A percentile compares a stretch with the other conserved stretches of the same genome.
phyloP scores from a whole-genome alignment of 495 filamentous ascomycete species.

The Hypoxylon trugodes region DNA sequence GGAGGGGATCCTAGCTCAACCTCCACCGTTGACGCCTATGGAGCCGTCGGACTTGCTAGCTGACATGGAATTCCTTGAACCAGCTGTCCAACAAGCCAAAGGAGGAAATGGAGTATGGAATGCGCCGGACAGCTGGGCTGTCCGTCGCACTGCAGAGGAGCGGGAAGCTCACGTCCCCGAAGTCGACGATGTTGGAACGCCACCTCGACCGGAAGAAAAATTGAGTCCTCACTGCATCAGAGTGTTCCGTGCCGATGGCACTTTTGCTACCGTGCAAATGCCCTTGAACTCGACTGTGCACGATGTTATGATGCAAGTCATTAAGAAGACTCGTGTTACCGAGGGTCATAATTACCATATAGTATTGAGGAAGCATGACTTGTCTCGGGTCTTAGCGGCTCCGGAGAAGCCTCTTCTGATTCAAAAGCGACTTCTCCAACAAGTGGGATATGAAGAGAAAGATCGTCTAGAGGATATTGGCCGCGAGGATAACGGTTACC shows the following conservation, averaged over 20 bases:
- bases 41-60: slow-evolving; percentile 64
- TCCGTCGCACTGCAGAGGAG: slow-evolving; percentile 74
- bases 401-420: slow-evolving; percentile 87
- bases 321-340: slow-evolving; percentile 89
- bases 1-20: slow-evolving; percentile 79
- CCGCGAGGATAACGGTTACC: slow-evolving; percentile 96
- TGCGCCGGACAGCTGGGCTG: slow-evolving; percentile 93
- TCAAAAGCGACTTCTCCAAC: slow-evolving; percentile 90
- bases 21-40: slow-evolving; percentile 69
- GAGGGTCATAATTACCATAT: slow-evolving; percentile 95
- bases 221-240: slow-evolving; percentile 83
- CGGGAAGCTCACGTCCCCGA: slow-evolving; percentile 51
- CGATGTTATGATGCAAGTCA: slow-evolving; percentile 83
- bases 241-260: slow-evolving; percentile 92
- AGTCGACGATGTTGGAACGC: slow-evolving; percentile 69
- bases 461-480: slow-evolving; percentile 94
- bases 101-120: slow-evolving; percentile 70
- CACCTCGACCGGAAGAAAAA: slow-evolving; percentile 71
- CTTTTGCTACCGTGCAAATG: slow-evolving; percentile 89
- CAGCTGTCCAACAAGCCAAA: slow-evolving; percentile 45
- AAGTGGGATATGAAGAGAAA: slow-evolving; percentile 87
- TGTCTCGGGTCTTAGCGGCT: slow-evolving; percentile 80
- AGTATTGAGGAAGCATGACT: slow-evolving; percentile 89
- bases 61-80: slow-evolving; percentile 47
- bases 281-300: slow-evolving; percentile 80